Percentiles rank a stretch among this genome's conserved stretches.
Evolutionary conservation across 225 moss, liverwort and hornwort genomes (phyloP).

Genomic region (Neckera pumila): DNA sequence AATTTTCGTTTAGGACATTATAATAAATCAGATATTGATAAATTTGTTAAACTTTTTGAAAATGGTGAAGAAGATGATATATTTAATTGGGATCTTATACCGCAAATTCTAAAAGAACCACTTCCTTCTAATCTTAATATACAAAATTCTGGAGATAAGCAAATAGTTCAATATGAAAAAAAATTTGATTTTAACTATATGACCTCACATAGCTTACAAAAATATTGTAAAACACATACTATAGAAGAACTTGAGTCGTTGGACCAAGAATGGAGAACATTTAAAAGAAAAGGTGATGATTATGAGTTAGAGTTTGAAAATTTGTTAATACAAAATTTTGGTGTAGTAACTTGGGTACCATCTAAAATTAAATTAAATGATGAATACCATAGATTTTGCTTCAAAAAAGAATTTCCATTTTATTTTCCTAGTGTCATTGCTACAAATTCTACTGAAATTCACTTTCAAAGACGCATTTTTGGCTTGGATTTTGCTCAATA

Average conservation of each 20-base stretch:
- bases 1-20: background rate
- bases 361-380: background rate
- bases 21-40: background rate
- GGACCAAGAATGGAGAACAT: background rate
- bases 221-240: background rate
- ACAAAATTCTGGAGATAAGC: background rate
- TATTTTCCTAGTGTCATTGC: background rate
- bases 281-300: background rate
- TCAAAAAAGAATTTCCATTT: background rate
- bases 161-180: too few relatives aligned
- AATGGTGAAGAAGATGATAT: background rate
- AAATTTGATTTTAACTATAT: background rate
- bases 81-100: background rate
- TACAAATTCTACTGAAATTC: background rate
- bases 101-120: background rate
- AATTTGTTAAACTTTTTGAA: background rate
- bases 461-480: background rate
- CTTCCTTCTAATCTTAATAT: background rate
- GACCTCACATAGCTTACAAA: accelerated
- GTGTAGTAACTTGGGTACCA: background rate
- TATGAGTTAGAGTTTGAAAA: background rate
- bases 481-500: background rate
- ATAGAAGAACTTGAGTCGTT: background rate
- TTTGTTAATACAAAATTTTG: background rate
- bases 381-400: background rate